These are phyloP conservation scores for Marchantia polymorpha DNA, from an alignment of 225 moss, liverwort and hornwort species.

Conservation along the genomic window DNA sequence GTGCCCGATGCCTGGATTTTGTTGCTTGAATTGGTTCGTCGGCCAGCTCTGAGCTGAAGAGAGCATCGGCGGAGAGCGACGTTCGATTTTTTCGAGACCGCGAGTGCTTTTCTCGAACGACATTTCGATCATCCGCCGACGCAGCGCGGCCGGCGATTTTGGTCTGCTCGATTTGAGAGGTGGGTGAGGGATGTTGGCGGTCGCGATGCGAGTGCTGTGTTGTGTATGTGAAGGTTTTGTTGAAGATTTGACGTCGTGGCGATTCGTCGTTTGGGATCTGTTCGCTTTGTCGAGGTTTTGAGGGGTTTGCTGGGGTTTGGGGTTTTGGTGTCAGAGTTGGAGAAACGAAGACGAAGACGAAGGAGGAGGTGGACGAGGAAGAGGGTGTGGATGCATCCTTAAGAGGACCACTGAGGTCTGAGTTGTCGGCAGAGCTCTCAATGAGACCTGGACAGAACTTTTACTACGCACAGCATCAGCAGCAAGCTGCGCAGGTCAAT, in stretches of 20 bases:
- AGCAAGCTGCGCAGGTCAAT: conserved; percentile 23
- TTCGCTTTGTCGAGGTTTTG: neutral
- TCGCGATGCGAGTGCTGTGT: neutral
- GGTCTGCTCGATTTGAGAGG: neutral
- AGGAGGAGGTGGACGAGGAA: neutral
- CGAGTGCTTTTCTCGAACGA: neutral
- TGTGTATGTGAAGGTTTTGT: neutral
- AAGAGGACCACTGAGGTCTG: conserved; percentile 14
- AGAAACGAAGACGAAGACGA: no score
- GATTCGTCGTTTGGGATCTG: neutral
- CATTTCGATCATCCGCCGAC: neutral
- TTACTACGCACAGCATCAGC: conserved; percentile 34
- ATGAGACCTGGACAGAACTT: conserved; percentile 42
- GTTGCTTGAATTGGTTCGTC: neutral
- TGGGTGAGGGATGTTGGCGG: neutral
- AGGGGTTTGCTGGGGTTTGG: conserved; percentile 9
- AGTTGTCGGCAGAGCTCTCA: conserved; percentile 3
- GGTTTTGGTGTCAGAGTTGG: neutral
- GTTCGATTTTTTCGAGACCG: neutral
- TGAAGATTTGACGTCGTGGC: neutral
- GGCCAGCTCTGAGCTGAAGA: neutral
- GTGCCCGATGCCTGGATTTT: neutral
- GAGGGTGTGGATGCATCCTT: conserved; percentile 15
- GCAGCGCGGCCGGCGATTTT: neutral
- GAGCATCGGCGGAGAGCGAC: neutral